phyloP scores from a whole-genome alignment of 1,139 yeast genomes.

The Chernovozyma aurita region DNA sequence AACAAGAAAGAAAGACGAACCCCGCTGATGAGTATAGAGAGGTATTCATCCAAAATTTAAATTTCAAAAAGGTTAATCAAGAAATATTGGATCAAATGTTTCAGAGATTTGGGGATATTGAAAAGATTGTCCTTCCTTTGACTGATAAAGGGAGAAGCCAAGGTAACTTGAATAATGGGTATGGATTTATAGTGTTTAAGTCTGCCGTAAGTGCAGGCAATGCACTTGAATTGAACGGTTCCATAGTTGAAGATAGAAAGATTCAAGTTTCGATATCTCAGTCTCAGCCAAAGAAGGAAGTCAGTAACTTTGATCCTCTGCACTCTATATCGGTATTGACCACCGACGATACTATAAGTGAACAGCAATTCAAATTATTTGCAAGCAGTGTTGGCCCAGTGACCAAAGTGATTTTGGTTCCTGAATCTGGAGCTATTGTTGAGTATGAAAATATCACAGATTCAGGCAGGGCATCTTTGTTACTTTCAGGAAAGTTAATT shows the following conservation, averaged over 20 bases:
- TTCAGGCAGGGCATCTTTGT: constrained; percentile 57
- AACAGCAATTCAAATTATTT: constrained; percentile 33
- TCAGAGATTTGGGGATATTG: constrained; percentile 34
- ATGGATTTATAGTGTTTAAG: constrained; percentile 51
- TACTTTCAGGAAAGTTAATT: constrained; percentile 38
- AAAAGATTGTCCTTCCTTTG: constrained; percentile 46
- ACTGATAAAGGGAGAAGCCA: constrained; percentile 18
- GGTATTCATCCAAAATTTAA: constrained; percentile 49
- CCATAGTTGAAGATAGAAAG: constrained; percentile 34
- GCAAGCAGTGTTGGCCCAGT: constrained; percentile 32
- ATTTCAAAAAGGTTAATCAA: constrained; percentile 29
- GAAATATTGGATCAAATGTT: constrained; percentile 24
- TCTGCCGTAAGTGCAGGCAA: constrained; percentile 33
- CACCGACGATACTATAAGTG: constrained; percentile 42
- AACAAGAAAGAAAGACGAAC: constrained; percentile 32
- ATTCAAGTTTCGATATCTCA: constrained; percentile 41
- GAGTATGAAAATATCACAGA: constrained; percentile 43
- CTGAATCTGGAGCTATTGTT: constrained; percentile 51
- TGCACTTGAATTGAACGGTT: constrained; percentile 36
- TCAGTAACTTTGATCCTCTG: constrained; percentile 19
- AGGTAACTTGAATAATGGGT: constrained; percentile 35
- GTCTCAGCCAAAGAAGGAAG: constrained; percentile 15
- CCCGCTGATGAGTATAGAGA: constrained; percentile 51
- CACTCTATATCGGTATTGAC: constrained; percentile 42
- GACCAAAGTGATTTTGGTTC: constrained; percentile 39